Percentiles rank a stretch among this genome's conserved stretches.
Conservation (phyloP, 2,329 filamentous ascomycete species). For the Cercospora sojina region DNA sequence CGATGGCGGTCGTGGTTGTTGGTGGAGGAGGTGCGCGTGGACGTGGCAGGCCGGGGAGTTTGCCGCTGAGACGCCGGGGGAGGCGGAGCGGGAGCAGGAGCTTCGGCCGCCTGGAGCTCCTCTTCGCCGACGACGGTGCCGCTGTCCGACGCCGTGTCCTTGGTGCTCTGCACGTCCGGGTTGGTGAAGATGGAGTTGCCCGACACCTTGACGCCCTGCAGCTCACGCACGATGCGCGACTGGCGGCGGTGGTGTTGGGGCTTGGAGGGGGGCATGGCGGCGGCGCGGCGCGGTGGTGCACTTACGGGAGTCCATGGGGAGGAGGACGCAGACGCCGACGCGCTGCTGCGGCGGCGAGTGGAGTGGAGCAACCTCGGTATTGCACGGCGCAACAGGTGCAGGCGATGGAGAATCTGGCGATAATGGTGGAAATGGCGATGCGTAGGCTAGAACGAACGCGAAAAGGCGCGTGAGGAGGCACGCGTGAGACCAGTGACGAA, state of each 20-base stretch:
- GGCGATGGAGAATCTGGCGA: neutral
- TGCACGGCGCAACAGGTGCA: neutral
- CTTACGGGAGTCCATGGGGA: slow-evolving; percentile 29
- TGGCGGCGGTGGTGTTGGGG: slow-evolving; percentile 5
- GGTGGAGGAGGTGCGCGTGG: neutral
- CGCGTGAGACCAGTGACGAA: neutral
- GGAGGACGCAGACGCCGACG: neutral
- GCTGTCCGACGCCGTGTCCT: slow-evolving; percentile 16
- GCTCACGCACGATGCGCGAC: slow-evolving; percentile 10
- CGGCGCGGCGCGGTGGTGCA: neutral
- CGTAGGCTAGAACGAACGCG: neutral
- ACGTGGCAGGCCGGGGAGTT: neutral
- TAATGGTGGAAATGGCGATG: neutral
- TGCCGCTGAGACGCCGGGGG: neutral
- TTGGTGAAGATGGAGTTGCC: slow-evolving; percentile 21
- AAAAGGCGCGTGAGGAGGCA: neutral
- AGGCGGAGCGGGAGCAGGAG: neutral
- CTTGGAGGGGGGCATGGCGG: neutral
- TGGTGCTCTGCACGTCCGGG: slow-evolving; percentile 10
- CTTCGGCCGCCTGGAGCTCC: neutral
- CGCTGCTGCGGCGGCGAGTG: slow-evolving; percentile 1
- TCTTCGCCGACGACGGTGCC: slow-evolving; percentile 12
- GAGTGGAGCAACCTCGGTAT: slow-evolving; percentile 11
- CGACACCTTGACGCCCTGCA: slow-evolving; percentile 17
- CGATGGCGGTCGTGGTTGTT: neutral